A percentile compares a stretch with the other conserved stretches of the same genome.
Conservation (phyloP, 2,329 filamentous ascomycete species). For the Diaporthe aspalathi region DNA sequence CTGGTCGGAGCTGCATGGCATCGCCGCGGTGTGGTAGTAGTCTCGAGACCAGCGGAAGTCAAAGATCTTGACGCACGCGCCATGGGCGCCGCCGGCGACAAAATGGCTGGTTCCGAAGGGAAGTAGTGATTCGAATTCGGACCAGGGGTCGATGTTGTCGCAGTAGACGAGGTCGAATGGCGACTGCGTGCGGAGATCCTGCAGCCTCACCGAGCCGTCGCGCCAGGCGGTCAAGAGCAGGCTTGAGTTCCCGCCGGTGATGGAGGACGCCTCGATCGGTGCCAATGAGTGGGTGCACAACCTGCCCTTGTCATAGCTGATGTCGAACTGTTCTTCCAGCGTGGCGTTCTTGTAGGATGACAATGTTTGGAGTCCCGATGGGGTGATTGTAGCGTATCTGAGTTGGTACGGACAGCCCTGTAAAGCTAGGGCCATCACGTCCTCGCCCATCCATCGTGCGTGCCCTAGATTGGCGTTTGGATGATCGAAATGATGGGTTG, state of each 20-base stretch:
- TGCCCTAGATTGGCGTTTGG: conserved; percentile 43
- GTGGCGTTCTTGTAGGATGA: conserved; percentile 49
- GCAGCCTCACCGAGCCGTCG: conserved; percentile 60
- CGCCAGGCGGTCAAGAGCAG: conserved; percentile 65
- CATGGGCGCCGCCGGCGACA: conserved; percentile 59
- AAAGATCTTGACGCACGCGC: conserved; percentile 61
- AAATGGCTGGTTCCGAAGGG: conserved; percentile 64
- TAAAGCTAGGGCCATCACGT: conserved; percentile 59
- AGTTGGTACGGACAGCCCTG: conserved; percentile 57
- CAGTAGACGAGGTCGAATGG: conserved; percentile 61
- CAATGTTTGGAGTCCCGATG: conserved; percentile 55
- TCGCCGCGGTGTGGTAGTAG: conserved; percentile 61
- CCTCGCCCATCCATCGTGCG: conserved; percentile 59
- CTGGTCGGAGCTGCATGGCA: conserved; percentile 55
- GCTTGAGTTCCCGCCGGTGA: conserved; percentile 50
- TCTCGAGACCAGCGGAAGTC: conserved; percentile 63
- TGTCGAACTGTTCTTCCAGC: conserved; percentile 44
- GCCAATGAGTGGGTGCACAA: conserved; percentile 57
- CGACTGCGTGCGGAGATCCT: conserved; percentile 62
- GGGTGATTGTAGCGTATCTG: conserved; percentile 58
- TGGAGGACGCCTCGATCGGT: conserved; percentile 51
- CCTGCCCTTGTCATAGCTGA: conserved; percentile 43
- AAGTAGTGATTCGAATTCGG: conserved; percentile 59
- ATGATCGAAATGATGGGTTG: conserved; percentile 32
- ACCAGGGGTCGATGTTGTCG: conserved; percentile 62